phyloP scores from a whole-genome alignment of 768 basidiomycete species.

The Rhodotorula sphaerocarpa region DNA sequence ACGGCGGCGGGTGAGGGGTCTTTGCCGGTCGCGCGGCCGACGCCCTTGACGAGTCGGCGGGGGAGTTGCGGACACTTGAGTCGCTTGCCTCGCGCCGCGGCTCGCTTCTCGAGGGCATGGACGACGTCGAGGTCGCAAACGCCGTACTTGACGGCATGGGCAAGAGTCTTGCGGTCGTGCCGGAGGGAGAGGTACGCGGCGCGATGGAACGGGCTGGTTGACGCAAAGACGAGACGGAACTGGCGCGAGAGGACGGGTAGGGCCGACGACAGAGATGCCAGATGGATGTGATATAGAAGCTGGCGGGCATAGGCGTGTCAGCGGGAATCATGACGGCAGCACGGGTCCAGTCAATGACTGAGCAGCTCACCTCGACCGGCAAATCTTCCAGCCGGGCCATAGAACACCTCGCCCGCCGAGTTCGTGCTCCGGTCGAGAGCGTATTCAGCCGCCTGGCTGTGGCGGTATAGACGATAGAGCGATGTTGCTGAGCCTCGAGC shows the following conservation, averaged over 20 bases:
- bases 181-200: slow-evolving; percentile 58
- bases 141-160: slow-evolving; percentile 40
- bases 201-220: slow-evolving; percentile 54
- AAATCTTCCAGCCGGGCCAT: slow-evolving; percentile 1
- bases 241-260: slow-evolving; percentile 57
- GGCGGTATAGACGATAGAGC: too few species aligned
- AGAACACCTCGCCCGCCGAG: too few species aligned
- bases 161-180: slow-evolving; percentile 38
- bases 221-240: slow-evolving; percentile 53
- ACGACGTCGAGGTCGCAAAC: slow-evolving; percentile 41
- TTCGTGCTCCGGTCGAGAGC: too few species aligned
- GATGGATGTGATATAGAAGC: slow-evolving; percentile 73
- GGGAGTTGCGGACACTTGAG: slow-evolving; percentile 51
- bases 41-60: slow-evolving; percentile 56
- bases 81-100: not conserved
- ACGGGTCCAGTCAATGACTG: too few species aligned
- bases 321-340: not conserved
- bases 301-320: slow-evolving; percentile 39
- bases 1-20: not conserved
- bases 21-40: slow-evolving; percentile 37
- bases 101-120: slow-evolving; percentile 49
- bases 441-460: too few species aligned
- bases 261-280: slow-evolving; percentile 57
- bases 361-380: slow-evolving; percentile 10
- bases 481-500: too few species aligned